Percentiles rank a stretch among this genome's conserved stretches.
These are phyloP conservation scores for Lactifluus rugatus DNA, from an alignment of 768 basidiomycete species.

Conservation along the genomic window DNA sequence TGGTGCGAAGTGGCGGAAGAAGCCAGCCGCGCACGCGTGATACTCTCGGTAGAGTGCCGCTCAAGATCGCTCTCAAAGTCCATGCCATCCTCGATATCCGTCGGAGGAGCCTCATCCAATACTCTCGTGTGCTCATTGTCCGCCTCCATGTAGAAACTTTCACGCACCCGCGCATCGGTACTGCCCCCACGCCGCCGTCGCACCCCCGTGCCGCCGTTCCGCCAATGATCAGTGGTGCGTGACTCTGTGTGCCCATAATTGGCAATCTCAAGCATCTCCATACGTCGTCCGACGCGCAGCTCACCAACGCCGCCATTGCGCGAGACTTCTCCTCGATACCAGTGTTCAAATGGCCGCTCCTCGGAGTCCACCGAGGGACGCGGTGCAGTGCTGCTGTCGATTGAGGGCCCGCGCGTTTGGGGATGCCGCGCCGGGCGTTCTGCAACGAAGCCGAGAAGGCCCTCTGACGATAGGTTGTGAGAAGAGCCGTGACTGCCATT, in stretches of 20 bases:
- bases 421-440: constrained; percentile 34
- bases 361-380: constrained; percentile 66
- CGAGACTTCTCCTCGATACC: constrained; percentile 82
- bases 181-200: constrained; percentile 48
- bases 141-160: constrained; percentile 58
- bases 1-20: constrained; percentile 4
- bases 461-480: neutral
- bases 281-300: constrained; percentile 57
- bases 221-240: constrained; percentile 24
- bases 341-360: constrained; percentile 78
- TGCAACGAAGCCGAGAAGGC: constrained; percentile 10
- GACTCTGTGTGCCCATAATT: constrained; percentile 57
- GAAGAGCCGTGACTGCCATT: constrained; percentile 20
- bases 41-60: neutral
- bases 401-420: constrained; percentile 36
- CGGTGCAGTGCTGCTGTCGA: constrained; percentile 23
- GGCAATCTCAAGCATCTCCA: constrained; percentile 84
- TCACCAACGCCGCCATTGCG: constrained; percentile 87
- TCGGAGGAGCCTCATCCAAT: constrained; percentile 64
- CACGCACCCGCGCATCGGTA: constrained; percentile 41
- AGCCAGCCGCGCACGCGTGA: neutral
- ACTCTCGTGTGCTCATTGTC: constrained; percentile 48
- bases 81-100: constrained; percentile 57
- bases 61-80: constrained; percentile 23
- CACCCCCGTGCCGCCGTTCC: constrained; percentile 9